Evolutionary conservation across 805 yeast species (phyloP).

Genomic region (Peterozyma xylosa): DNA sequence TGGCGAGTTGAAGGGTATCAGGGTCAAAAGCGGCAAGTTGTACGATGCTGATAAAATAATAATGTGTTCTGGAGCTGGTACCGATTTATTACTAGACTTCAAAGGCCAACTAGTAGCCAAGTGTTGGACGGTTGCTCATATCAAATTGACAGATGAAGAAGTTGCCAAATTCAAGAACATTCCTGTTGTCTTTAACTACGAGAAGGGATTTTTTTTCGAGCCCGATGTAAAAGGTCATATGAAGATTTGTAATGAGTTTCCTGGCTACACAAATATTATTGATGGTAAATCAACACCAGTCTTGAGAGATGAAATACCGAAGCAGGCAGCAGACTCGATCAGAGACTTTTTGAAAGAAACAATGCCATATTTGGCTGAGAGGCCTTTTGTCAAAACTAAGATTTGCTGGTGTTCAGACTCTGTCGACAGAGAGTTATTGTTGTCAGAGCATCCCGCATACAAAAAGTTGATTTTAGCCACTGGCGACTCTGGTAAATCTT

Average conservation of each 20-base stretch:
- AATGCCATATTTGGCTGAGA: constrained; percentile 12
- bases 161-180: constrained; percentile 15
- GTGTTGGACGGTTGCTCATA: constrained; percentile 28
- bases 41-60: constrained; percentile 12
- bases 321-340: constrained; percentile 11
- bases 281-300: constrained; percentile 5
- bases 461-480: constrained; percentile 21
- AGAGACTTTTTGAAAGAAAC: constrained; percentile 11
- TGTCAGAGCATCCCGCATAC: constrained; percentile 18
- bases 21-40: constrained; percentile 1
- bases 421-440: constrained; percentile 22
- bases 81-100: constrained; percentile 21
- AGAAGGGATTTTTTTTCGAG: constrained; percentile 28
- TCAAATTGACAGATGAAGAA: constrained; percentile 23
- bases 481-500: constrained; percentile 29
- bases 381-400: constrained; percentile 23
- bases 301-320: constrained; percentile 11
- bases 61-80: constrained; percentile 24
- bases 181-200: constrained; percentile 24
- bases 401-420: constrained; percentile 33
- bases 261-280: constrained; percentile 22
- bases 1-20: neutral
- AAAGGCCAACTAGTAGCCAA: constrained; percentile 23
- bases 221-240: constrained; percentile 24
- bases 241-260: constrained; percentile 27